Evolutionary conservation across 129 eudicot species (phyloP).

Genomic region (Saussurea involucrata): DNA sequence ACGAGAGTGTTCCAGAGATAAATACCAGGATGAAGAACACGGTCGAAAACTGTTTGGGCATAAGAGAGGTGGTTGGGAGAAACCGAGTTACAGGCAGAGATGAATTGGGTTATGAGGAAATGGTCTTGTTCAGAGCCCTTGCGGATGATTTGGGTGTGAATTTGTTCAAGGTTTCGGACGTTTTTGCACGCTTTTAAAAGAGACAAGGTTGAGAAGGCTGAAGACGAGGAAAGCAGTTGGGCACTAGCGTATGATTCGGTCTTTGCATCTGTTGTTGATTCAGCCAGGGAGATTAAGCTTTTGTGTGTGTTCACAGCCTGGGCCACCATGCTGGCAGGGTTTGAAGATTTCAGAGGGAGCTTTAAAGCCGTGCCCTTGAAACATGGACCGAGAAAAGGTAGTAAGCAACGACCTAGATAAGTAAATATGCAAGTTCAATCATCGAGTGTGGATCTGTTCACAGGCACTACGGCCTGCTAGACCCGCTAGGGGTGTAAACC

Average conservation of each 20-base stretch:
- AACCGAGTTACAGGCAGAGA: conserved; percentile 28
- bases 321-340: conserved; percentile 76
- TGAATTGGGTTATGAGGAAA: conserved; percentile 40
- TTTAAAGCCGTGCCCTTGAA: conserved; percentile 65
- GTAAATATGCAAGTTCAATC: neutral
- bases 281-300: conserved; percentile 34
- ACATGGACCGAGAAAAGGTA: neutral
- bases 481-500: too few relatives aligned
- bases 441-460: too few relatives aligned
- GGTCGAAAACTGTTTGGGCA: conserved; percentile 41
- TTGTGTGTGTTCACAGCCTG: conserved; percentile 72
- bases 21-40: conserved; percentile 51
- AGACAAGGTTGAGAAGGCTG: conserved; percentile 12
- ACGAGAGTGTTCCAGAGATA: conserved; percentile 58
- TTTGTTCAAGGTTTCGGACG: conserved; percentile 41
- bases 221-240: neutral
- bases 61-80: conserved; percentile 27
- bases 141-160: conserved; percentile 56
- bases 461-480: too few relatives aligned
- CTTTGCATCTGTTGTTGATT: conserved; percentile 17
- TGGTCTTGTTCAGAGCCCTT: conserved; percentile 68
- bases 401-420: too few relatives aligned
- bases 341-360: conserved; percentile 64
- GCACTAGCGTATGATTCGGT: neutral
- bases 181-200: conserved; percentile 53